Conservation (phyloP, 2,329 filamentous ascomycete genomes). For the Botrytis sinoallii region DNA sequence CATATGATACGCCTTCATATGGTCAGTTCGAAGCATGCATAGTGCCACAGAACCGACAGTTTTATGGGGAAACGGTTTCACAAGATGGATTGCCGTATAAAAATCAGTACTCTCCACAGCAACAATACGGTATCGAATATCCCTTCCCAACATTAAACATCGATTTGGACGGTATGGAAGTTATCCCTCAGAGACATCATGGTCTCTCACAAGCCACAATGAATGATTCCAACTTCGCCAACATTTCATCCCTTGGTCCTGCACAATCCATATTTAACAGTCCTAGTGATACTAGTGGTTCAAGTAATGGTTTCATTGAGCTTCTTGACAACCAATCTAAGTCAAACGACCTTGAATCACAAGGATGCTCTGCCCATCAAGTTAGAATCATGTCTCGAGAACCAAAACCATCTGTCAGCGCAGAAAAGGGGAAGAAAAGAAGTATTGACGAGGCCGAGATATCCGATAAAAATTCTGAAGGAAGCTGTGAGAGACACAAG, state of each 20-base stretch:
- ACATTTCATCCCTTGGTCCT: background rate
- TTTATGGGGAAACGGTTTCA: background rate
- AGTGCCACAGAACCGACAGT: background rate
- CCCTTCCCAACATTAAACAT: too few relatives aligned
- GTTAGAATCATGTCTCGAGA: background rate
- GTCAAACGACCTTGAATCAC: background rate
- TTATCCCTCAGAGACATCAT: background rate
- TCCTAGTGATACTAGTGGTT: background rate
- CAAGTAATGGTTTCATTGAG: too few relatives aligned
- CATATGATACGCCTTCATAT: background rate
- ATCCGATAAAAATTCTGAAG: background rate
- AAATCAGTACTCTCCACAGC: background rate
- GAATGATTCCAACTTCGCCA: background rate
- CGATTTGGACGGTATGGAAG: background rate
- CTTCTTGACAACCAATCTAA: background rate
- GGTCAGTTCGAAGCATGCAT: background rate
- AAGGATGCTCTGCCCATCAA: background rate
- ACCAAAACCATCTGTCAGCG: background rate
- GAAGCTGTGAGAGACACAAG: background rate
- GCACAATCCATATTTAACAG: background rate
- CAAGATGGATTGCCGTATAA: background rate
- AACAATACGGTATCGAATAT: background rate
- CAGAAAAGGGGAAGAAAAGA: background rate
- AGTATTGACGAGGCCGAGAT: background rate
- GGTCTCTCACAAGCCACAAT: background rate